phyloP scores from a whole-genome alignment of 129 eudicot genomes.

The Heracleum sosnowskyi region DNA sequence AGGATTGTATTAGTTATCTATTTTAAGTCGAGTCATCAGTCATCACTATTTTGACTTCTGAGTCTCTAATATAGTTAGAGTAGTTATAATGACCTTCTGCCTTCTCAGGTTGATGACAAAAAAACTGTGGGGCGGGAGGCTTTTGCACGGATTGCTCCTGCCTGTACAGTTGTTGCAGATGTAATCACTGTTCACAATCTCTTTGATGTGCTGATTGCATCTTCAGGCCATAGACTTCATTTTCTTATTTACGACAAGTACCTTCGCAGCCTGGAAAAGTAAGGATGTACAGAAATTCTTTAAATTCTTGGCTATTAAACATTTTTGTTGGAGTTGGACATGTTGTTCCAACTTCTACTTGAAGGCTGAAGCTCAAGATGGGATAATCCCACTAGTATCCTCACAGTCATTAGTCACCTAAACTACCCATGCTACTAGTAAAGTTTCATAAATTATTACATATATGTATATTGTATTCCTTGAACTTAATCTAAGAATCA shows the following conservation, averaged over 20 bases:
- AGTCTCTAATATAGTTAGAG: background rate
- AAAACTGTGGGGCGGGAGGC: constrained; percentile 58
- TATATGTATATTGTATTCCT: background rate
- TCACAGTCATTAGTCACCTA: background rate
- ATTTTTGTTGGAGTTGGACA: background rate
- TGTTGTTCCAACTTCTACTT: background rate
- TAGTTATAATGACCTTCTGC: background rate
- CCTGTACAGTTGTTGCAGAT: constrained; percentile 51
- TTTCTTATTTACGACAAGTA: constrained; percentile 61
- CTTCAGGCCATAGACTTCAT: constrained; percentile 51
- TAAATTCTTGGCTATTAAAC: background rate
- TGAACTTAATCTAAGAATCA: background rate
- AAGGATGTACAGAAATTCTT: constrained; percentile 8
- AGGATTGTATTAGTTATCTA: background rate
- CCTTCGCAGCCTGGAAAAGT: constrained; percentile 57
- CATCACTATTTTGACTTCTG: background rate
- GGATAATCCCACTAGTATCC: background rate
- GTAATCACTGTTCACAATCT: constrained; percentile 54
- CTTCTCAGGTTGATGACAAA: constrained; percentile 48
- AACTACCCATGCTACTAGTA: background rate
- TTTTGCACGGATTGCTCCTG: constrained; percentile 65
- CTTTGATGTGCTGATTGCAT: constrained; percentile 44
- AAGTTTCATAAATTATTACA: background rate
- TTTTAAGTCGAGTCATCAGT: background rate
- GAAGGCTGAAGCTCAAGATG: background rate